A percentile compares a stretch with the other conserved stretches of the same genome.
phyloP scores from a whole-genome alignment of 2,329 filamentous ascomycete species.

The Metarhizium brunneum region DNA sequence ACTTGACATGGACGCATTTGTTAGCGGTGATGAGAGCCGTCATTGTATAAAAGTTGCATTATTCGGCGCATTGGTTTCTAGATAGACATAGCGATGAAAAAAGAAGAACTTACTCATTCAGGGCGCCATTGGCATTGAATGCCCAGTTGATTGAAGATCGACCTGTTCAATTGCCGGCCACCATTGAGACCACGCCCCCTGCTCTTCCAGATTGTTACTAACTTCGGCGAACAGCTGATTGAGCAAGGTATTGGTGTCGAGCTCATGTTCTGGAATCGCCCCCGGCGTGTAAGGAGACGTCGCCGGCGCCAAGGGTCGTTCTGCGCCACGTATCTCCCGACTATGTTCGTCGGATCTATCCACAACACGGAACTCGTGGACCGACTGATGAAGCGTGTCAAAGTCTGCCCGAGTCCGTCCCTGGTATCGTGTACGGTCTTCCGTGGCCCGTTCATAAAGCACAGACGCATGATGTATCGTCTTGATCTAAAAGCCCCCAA shows the following conservation, averaged over 20 bases:
- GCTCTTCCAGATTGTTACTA: constrained; percentile 17
- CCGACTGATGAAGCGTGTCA: constrained; percentile 19
- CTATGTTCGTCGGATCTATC: constrained; percentile 21
- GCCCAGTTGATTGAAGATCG: constrained; percentile 5
- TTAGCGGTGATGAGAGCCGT: neutral
- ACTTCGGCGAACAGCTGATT: constrained; percentile 16
- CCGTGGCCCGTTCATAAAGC: constrained; percentile 16
- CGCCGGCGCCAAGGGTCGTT: constrained; percentile 4
- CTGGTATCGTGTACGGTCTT: constrained; percentile 13
- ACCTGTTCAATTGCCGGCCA: constrained; percentile 16
- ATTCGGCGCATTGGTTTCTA: neutral
- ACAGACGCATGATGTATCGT: constrained; percentile 17
- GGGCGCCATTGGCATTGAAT: neutral
- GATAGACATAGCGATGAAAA: neutral
- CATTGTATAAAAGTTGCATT: neutral
- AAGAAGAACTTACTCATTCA: neutral
- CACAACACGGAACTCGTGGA: constrained; percentile 21
- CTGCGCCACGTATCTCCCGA: constrained; percentile 19
- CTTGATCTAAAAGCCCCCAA: constrained; percentile 10
- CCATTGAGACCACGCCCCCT: constrained; percentile 18
- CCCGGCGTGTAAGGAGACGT: neutral
- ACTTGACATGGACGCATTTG: neutral
- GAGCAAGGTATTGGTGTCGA: constrained; percentile 13
- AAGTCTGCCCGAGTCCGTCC: constrained; percentile 19
- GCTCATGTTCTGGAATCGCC: neutral